Evolutionary conservation across 1,139 yeast species (phyloP).

Genomic region (Candida tropicalis): DNA sequence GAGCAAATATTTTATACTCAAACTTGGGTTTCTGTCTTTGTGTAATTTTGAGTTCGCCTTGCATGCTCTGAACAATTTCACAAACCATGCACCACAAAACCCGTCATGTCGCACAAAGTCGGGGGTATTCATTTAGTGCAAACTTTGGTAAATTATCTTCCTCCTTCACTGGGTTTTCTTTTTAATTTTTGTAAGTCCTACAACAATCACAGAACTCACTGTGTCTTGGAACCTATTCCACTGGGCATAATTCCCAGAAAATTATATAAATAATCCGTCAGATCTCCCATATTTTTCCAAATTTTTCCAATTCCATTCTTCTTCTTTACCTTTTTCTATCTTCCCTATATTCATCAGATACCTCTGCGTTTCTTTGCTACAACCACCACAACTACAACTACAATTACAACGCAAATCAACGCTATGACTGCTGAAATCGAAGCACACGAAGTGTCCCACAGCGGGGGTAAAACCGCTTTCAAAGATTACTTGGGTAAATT

Average conservation of each 20-base stretch:
- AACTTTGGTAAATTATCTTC: too few relatives aligned
- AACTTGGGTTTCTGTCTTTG: too few relatives aligned
- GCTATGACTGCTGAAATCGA: slow-evolving; percentile 6
- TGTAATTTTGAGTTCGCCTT: too few relatives aligned
- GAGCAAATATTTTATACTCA: too few relatives aligned
- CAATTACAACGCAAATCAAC: neutral
- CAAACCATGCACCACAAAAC: too few relatives aligned
- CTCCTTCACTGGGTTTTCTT: too few relatives aligned
- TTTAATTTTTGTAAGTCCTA: too few relatives aligned
- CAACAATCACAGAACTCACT: neutral
- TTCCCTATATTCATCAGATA: neutral
- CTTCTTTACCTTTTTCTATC: neutral
- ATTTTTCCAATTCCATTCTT: neutral
- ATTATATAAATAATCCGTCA: neutral
- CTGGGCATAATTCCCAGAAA: neutral
- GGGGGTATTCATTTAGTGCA: too few relatives aligned
- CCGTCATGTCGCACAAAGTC: too few relatives aligned
- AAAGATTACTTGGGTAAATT: slow-evolving; percentile 83
- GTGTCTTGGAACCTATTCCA: too few relatives aligned
- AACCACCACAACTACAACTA: neutral
- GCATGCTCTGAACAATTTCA: too few relatives aligned
- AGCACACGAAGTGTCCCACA: slow-evolving; percentile 9
- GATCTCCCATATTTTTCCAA: neutral
- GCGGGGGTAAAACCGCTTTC: slow-evolving; percentile 89
- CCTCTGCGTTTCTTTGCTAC: neutral